These are phyloP conservation scores for Debaryomyces udenii DNA, from an alignment of 1,139 yeast genomes.

Conservation along the genomic window DNA sequence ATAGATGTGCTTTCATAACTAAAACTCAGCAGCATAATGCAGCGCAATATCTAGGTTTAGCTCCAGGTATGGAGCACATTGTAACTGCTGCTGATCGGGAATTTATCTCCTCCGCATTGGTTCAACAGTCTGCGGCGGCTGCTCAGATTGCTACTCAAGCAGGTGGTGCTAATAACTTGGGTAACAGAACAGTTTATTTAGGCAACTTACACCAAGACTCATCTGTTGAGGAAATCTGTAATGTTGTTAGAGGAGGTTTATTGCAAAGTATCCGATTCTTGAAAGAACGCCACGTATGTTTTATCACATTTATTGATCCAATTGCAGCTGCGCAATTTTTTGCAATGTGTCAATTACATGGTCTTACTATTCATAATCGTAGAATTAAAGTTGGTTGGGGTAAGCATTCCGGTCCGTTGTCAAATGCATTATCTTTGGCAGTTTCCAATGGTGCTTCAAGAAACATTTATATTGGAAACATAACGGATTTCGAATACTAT, in stretches of 20 bases:
- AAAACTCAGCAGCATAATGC: slow-evolving; percentile 97
- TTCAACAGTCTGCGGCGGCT: slow-evolving; percentile 71
- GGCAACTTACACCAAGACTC: slow-evolving; percentile 88
- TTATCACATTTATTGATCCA: slow-evolving; percentile 88
- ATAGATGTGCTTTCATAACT: slow-evolving; percentile 75
- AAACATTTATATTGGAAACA: slow-evolving; percentile 83
- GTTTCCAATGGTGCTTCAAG: slow-evolving; percentile 95
- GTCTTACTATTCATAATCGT: slow-evolving; percentile 77
- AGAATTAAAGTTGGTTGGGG: slow-evolving; percentile 96
- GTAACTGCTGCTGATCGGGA: slow-evolving; percentile 81
- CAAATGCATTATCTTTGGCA: slow-evolving; percentile 78
- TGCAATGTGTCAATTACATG: slow-evolving; percentile 84
- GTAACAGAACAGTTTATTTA: slow-evolving; percentile 88
- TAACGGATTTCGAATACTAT: slow-evolving; percentile 51
- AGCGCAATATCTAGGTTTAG: slow-evolving; percentile 89
- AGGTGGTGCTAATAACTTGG: slow-evolving; percentile 78
- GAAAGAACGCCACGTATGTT: slow-evolving; percentile 84
- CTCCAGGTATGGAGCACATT: slow-evolving; percentile 86
- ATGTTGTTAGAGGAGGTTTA: slow-evolving; percentile 90
- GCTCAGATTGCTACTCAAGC: slow-evolving; percentile 74
- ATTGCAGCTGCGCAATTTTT: slow-evolving; percentile 92
- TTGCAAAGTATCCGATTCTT: slow-evolving; percentile 74
- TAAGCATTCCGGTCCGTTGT: slow-evolving; percentile 86
- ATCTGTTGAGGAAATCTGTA: slow-evolving; percentile 89
- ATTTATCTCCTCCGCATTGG: slow-evolving; percentile 59